Base-by-base conservation (phyloP, 1,139 yeast genomes). In the Yamadazyma sp. region DNA sequence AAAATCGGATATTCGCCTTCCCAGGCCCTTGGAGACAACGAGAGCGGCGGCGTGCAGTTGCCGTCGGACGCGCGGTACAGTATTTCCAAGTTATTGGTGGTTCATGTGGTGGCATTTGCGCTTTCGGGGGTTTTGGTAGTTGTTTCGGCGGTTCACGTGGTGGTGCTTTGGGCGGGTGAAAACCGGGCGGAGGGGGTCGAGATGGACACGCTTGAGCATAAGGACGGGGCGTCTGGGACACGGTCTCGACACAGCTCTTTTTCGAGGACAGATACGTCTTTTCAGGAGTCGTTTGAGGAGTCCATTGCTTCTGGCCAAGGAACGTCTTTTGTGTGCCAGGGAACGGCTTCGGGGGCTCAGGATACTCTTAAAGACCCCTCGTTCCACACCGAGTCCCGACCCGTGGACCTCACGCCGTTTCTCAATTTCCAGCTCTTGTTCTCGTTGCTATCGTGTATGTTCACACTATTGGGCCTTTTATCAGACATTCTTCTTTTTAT, bases 101-200 rank as follows among this genome's bases (percentile, higher is more conserved):
- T 70, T 27, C 77, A 71, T 48, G 67, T 70, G 14, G 56, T 71
- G n/a, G 73, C 70, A 2, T 67, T 70, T 47, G 61, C 64, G 22
- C 56, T 68, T 40, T 55, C 70, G 2, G 48, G 58, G 12, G 37
- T 67, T 14, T 42, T 65, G 28, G 44, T 63, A 15, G 24, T 41
- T 10, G 37, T 35, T 6, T 14, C 43, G 3, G 29, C 15, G 14
- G 3, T 15, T 3, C 38, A 37, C 30, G 29, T 44, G 6, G 7
- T 23, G 3, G 16, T 13, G 3, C 14, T 39, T 11, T 41, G 37
- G 38, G 7, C 37, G 9, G 22, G 29, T 29, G 45, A 44, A 23
- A 29, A 6, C 6, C 17, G 24, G 29, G 33, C 13, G 16, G n/a
- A 33, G 9, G 16, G 23, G 14, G 6, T 8, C 21, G 16, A 6